phyloP scores from a whole-genome alignment of 192 early-diverging fungal genomes.

The Cetraspora pellucida region DNA sequence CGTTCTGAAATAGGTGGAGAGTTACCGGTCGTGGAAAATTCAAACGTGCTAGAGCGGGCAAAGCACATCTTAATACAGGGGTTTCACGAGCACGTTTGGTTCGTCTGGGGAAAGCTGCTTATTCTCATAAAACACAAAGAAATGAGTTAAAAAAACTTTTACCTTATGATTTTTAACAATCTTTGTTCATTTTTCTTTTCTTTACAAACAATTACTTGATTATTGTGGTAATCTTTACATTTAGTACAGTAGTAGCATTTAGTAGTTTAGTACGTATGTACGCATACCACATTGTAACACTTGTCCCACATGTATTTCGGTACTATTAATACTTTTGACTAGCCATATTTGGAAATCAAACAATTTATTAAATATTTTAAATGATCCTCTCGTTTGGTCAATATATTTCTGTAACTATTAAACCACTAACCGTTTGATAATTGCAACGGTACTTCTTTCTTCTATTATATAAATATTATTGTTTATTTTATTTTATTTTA shows the following conservation, averaged over 20 bases:
- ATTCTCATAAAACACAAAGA: neutral
- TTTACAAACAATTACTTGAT: no score
- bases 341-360: neutral
- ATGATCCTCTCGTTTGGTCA: no score
- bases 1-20: neutral
- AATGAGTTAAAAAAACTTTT: constrained; percentile 10
- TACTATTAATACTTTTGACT: neutral
- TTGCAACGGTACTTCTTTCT: no score
- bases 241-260: no score
- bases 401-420: no score
- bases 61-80: constrained; percentile 24
- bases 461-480: no score
- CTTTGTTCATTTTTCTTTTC: no score
- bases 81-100: constrained; percentile 12
- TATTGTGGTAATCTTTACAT: no score
- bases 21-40: neutral
- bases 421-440: no score
- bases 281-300: neutral
- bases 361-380: no score
- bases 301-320: neutral
- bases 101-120: neutral
- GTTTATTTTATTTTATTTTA: no score
- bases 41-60: constrained; percentile 16
- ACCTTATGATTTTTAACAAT: constrained; percentile 13
- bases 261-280: neutral